Evolutionary conservation across 108 stramenopile genomes (phyloP), one percentile per base, ranked within the genome.

Genomic region (Chaetoceros tenuissimus): DNA sequence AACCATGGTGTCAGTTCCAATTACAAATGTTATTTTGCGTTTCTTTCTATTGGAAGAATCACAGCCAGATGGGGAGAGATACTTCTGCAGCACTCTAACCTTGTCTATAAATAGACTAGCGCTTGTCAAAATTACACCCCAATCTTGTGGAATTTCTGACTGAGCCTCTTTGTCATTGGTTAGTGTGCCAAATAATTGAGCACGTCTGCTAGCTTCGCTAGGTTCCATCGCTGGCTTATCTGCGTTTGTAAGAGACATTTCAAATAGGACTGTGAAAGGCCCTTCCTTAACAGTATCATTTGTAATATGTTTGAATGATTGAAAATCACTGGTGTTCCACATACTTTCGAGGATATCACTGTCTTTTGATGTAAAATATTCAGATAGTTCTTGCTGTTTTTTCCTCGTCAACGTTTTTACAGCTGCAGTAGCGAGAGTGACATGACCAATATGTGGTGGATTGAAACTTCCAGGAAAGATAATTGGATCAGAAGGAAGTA

Each of bases 381-480:
- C 13, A 7, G 67, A 51, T 19, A 68, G 45, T 28, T 51, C 55
- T 28, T 34, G 62, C 5, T 40, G 5, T 13, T 13, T 40, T n/a
- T 45, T 57, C 19, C 57, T 29, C 8, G 27, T 26, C 31, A 76
- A 53, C 1, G 75, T 59, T 22, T 25, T 28, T 3, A 75, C 65
- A 7, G 91, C 85, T 5, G 89, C 91, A 51, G 73, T 61, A 16
- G 84, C 89, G 45, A 96, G 60, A 26, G 57, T 46, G 22, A 80
- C 54, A 66, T 96, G 94, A 31, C 92, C 94, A 28, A 58, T 51
- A 63, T 96, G 94, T 22, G 88, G 82, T 21, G 94, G 94, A 71
- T 92, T 89, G 58, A 89, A 96, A 60, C 85, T 87, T 44, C 94
- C 94, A 7, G 90, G 89, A 22, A 91, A 75, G 28, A 95, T 64